Base-by-base conservation (phyloP, 129 eudicot species). In the Helichrysum umbraculigerum region DNA sequence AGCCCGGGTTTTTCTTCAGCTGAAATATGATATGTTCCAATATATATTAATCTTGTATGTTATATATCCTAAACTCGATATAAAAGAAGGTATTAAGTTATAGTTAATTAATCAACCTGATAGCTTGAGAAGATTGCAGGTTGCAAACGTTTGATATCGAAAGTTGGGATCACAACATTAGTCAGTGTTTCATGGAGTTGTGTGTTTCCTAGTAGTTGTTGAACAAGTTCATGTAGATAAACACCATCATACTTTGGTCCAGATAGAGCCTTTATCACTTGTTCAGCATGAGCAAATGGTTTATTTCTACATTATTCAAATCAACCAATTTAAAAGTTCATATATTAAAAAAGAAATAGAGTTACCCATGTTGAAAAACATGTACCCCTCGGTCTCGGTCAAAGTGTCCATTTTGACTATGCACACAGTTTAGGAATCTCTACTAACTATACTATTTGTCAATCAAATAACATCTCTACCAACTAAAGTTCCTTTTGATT, bases 111-210 rank as follows among this genome's bases (percentile, higher is more conserved):
- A 83, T 25, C 28, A 25, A 25, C 93, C 88, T 81, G 83, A 75
- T 70, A 83, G 11, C 85, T 81, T 21, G 88, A 86, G 84, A 88
- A 88, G 65, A 86, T 81, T n/a, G 77, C 73, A 17, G 93, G 93
- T 74, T 88, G 90, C 78, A 83, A 12, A n/a, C 20, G 67, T 71
- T 83, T 83, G 37, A 88, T 86, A 72, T 88, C 93, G 39, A 88
- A 88, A 39, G 93, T 79, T 35, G 90, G 93, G 52, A 88, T 86
- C 41, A 88, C 90, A 2, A 88, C 88, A 74, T 88, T 83, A 6
- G 93, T 88, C 30, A 88, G 19, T 8, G 90, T 82, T 20, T 88
- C 80, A 63, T 77, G 76, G 54, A 88, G 76, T 77, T 51, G 71
- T 20, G 84, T 74, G 37, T 78, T 82, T 58, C 87, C 82, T 9